Base-by-base conservation (phyloP, 75 land plant species). In the Gnetum montanum region DNA sequence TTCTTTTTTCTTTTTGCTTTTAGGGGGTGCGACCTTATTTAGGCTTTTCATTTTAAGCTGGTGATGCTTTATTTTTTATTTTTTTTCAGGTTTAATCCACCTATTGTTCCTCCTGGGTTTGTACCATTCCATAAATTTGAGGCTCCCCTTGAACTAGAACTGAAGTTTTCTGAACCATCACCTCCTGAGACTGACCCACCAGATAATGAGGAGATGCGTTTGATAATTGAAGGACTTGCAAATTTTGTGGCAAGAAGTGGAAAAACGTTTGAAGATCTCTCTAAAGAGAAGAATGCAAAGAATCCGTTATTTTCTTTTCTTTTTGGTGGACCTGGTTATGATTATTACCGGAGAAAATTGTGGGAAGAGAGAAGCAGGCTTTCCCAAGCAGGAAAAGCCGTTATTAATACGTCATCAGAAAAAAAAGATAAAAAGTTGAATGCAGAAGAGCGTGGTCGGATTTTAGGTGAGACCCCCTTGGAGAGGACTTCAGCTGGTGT, bases 141-240 rank as follows among this genome's bases (percentile, higher is more conserved):
- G 41, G 63, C 50, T 16, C 72, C 96, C 34, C 70, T 77, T 24
- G 80, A 76, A 45, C 47, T 58, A 18, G 62, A 54, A 11, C 8
- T 23, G 20, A 61, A 66, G 29, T 33, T 51, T 61, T 24, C 30
- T 34, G 70, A 76, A 16, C 22, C 58, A 15, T 70, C 80, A 46
- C 91, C 91, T 4, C 73, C 88, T 25, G 85, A 83, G 52, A 88
- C 67, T 36, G 52, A 70, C 28, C 81, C 87, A 57, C 98, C 98
- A 30, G 87, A 79, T 43, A 81, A 94, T 63, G 58, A 63, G 29
- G 76, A 70, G 70, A n/a, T 83, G 41, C 60, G 69, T 51, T 65
- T 85, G 46, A 57, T 80, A 62, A 83, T 94, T 64, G 98, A 94
- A 10, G 96, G 98, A 13, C 75, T 88, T 43, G 98, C 98, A 46